A percentile compares a stretch with the other conserved stretches of the same genome.
These are phyloP conservation scores for Pseudogymnoascus sp. DNA, from an alignment of 2,329 filamentous ascomycete species.

Conservation along the genomic window DNA sequence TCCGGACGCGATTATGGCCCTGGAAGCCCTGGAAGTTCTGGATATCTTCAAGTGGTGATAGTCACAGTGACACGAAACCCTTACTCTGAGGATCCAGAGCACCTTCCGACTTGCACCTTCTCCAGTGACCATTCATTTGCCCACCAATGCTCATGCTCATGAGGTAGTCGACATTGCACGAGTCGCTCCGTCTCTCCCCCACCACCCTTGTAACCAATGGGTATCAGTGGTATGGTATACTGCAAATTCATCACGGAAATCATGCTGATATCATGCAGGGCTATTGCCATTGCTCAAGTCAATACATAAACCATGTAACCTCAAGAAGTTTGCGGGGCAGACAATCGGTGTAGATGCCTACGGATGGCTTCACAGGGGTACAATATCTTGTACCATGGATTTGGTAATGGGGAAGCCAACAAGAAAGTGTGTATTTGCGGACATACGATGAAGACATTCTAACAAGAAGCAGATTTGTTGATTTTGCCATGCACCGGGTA, in stretches of 20 bases:
- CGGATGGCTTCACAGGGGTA: slow-evolving; percentile 94
- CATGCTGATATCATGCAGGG: slow-evolving; percentile 42
- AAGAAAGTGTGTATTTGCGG: slow-evolving; percentile 54
- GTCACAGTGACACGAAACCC: background rate
- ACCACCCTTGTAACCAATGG: slow-evolving; percentile 20
- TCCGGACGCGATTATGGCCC: background rate
- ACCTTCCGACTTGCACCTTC: background rate
- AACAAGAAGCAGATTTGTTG: slow-evolving; percentile 60
- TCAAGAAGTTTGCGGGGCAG: slow-evolving; percentile 81
- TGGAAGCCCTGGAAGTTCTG: background rate
- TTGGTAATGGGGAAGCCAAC: slow-evolving; percentile 84
- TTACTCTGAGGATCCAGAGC: background rate
- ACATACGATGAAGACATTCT: slow-evolving; percentile 16
- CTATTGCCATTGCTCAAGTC: slow-evolving; percentile 89
- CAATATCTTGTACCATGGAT: slow-evolving; percentile 82
- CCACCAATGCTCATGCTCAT: slow-evolving; percentile 8
- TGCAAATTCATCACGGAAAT: background rate
- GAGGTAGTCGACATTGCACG: slow-evolving; percentile 7
- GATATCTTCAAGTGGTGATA: background rate
- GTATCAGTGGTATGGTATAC: slow-evolving; percentile 20
- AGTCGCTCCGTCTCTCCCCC: slow-evolving; percentile 15
- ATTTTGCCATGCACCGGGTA: slow-evolving; percentile 82
- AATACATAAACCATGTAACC: slow-evolving; percentile 78
- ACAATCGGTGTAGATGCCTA: slow-evolving; percentile 94
- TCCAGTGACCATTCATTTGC: background rate